Percentiles rank a stretch among this genome's conserved stretches.
phyloP scores from a whole-genome alignment of 1,284 basidiomycete species.

The Fistulina hepatica region DNA sequence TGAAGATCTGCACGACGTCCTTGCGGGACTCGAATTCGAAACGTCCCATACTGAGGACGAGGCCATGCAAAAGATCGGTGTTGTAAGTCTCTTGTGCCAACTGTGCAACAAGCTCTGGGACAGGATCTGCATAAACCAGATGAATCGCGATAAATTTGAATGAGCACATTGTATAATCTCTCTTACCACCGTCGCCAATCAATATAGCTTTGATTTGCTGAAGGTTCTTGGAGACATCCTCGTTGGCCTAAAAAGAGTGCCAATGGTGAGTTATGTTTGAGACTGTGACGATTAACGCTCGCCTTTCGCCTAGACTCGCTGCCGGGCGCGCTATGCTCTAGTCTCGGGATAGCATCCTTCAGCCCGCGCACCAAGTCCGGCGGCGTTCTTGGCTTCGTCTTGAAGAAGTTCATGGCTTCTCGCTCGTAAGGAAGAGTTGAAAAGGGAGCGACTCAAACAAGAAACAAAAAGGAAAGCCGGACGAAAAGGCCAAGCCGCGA shows the following conservation, averaged over 20 bases:
- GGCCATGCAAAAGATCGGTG: conserved; percentile 74
- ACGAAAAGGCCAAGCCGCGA: too few relatives aligned
- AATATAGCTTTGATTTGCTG: conserved; percentile 83
- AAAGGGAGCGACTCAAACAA: too few relatives aligned
- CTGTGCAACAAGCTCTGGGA: conserved; percentile 82
- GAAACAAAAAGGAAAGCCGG: too few relatives aligned
- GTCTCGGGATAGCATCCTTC: conserved; percentile 65
- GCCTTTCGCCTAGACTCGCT: conserved; percentile 75
- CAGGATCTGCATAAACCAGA: conserved; percentile 42
- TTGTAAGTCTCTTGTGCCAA: conserved; percentile 94
- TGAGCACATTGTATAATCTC: background rate
- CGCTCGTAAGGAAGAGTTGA: too few relatives aligned
- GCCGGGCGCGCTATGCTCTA: conserved; percentile 66
- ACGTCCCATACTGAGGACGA: conserved; percentile 73
- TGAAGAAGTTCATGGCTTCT: conserved; percentile 95
- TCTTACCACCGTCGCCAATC: conserved; percentile 75
- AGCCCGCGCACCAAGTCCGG: conserved; percentile 75
- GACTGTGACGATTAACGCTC: conserved; percentile 17
- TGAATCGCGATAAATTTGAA: background rate
- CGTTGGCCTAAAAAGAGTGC: conserved; percentile 48
- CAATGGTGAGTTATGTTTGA: conserved; percentile 3
- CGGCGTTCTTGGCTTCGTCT: conserved; percentile 77
- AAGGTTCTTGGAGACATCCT: conserved; percentile 83
- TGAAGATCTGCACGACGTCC: conserved; percentile 96
- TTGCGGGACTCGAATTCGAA: conserved; percentile 97